These are phyloP conservation scores for Neonectria ditissima DNA, from an alignment of 2,329 filamentous ascomycete species.

Conservation along the genomic window DNA sequence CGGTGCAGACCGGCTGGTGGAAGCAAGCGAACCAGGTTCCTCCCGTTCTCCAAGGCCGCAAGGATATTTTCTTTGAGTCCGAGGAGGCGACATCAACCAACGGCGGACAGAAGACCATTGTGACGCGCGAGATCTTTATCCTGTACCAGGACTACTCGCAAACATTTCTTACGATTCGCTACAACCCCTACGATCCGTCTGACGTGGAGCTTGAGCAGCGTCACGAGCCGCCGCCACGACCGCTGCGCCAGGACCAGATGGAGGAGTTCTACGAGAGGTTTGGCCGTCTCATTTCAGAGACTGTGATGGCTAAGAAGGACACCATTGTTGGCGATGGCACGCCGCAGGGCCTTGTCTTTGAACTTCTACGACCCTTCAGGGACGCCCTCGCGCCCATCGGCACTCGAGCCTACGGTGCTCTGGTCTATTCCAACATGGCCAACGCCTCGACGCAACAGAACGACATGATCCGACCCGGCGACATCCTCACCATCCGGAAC, in stretches of 20 bases:
- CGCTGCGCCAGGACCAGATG: conserved; percentile 90
- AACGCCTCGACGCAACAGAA: conserved; percentile 91
- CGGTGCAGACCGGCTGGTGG: conserved; percentile 85
- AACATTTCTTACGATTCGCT: conserved; percentile 85
- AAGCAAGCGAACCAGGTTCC: conserved; percentile 82
- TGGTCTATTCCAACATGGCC: conserved; percentile 94
- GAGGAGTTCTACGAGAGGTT: conserved; percentile 86
- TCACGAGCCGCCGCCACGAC: conserved; percentile 84
- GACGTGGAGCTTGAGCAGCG: conserved; percentile 85
- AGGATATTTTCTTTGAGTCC: conserved; percentile 84
- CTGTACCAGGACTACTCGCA: conserved; percentile 97
- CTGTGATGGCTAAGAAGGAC: conserved; percentile 79
- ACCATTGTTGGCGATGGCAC: conserved; percentile 86
- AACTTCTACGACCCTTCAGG: conserved; percentile 79
- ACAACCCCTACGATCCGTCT: conserved; percentile 78
- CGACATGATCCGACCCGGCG: conserved; percentile 93
- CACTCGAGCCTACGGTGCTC: conserved; percentile 88
- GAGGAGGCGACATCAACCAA: conserved; percentile 80
- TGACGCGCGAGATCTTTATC: conserved; percentile 87
- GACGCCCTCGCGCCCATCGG: conserved; percentile 86
- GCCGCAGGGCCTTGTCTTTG: conserved; percentile 79
- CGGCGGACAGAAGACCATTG: conserved; percentile 74
- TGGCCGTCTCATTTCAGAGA: conserved; percentile 80
- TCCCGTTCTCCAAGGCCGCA: conserved; percentile 82
- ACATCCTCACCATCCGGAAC: conserved; percentile 93